phyloP scores from a whole-genome alignment of 495 filamentous ascomycete genomes.

The Lasiosphaeria miniovina region DNA sequence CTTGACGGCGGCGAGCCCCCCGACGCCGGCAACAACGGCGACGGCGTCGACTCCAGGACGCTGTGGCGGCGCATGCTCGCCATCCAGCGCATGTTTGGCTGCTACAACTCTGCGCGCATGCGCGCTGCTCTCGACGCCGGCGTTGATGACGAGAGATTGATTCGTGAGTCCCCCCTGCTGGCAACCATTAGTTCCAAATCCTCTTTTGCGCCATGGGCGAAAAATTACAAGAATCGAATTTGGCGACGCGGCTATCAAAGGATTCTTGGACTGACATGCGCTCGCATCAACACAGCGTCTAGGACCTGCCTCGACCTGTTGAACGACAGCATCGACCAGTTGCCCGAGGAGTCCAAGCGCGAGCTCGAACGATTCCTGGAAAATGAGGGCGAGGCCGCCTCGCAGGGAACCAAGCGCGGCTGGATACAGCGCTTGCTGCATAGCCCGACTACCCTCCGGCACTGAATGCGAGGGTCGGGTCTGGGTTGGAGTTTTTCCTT shows the following conservation, averaged over 20 bases:
- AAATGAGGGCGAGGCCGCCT: background rate
- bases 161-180: constrained; percentile 34
- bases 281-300: constrained; percentile 28
- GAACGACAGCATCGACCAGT: constrained; percentile 41
- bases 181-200: background rate
- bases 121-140: constrained; percentile 39
- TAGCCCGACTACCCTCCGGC: too few relatives aligned
- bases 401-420: background rate
- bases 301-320: constrained; percentile 41
- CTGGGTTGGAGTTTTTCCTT: too few relatives aligned
- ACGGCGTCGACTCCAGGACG: constrained; percentile 31
- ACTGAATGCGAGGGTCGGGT: too few relatives aligned
- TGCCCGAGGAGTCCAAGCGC: constrained; percentile 36
- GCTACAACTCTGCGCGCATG: constrained; percentile 47
- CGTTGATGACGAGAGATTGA: constrained; percentile 24
- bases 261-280: background rate
- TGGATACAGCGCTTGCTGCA: too few relatives aligned
- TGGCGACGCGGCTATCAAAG: background rate
- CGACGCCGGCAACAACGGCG: background rate
- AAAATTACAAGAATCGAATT: too few relatives aligned
- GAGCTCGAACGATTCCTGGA: constrained; percentile 26
- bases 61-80: constrained; percentile 47
- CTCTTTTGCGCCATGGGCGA: too few relatives aligned
- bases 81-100: constrained; percentile 41
- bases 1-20: background rate